Percentiles rank a stretch among this genome's conserved stretches.
These are phyloP conservation scores for Zostera marina DNA, from an alignment of 116 monocot species.

Conservation along the genomic window DNA sequence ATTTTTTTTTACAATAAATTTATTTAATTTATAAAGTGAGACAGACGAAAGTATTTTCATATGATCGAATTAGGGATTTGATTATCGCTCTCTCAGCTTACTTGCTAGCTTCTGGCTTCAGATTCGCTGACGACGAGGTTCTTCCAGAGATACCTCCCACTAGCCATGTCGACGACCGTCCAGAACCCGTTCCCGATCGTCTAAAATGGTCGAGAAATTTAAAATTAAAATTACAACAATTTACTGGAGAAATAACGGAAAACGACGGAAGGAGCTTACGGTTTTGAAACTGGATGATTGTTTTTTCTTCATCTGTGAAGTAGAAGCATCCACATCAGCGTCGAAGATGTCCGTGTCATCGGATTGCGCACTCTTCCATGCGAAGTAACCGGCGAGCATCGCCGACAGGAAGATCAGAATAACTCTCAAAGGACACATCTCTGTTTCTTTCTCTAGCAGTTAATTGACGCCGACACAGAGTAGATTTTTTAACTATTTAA, in stretches of 20 bases:
- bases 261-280: constrained; percentile 1
- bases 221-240: neutral
- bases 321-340: neutral
- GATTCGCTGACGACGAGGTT: constrained; percentile 10
- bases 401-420: constrained; percentile 24
- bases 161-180: constrained; percentile 19
- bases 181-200: constrained; percentile 19
- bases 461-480: too few relatives aligned
- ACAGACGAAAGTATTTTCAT: too few relatives aligned
- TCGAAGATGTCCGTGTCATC: neutral
- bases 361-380: constrained; percentile 16
- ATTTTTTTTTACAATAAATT: too few relatives aligned
- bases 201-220: constrained; percentile 5
- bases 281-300: neutral
- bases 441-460: neutral
- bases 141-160: constrained; percentile 25
- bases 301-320: neutral
- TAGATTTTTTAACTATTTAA: too few relatives aligned
- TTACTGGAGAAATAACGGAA: neutral
- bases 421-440: constrained; percentile 24
- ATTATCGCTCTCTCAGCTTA: too few relatives aligned
- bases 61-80: too few relatives aligned
- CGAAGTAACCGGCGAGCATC: constrained; percentile 24
- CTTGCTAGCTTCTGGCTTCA: constrained; percentile 1
- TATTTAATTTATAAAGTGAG: too few relatives aligned